These are phyloP conservation scores for Thuidium tamariscinum DNA, from an alignment of 225 moss, liverwort and hornwort species.

Conservation along the genomic window DNA sequence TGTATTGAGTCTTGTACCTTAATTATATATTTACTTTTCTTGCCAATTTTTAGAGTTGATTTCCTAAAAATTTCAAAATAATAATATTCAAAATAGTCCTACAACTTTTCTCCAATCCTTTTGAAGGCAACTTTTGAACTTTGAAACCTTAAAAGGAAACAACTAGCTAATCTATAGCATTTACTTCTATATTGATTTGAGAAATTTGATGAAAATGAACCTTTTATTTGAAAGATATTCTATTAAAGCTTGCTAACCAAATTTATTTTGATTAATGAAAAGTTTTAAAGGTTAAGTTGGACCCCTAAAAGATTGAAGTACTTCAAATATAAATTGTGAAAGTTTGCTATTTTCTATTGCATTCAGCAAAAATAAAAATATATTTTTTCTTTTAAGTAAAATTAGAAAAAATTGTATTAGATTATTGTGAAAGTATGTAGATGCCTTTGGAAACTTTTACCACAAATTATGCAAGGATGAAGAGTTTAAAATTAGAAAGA, in stretches of 20 bases:
- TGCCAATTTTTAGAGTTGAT: neutral
- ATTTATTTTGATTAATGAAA: neutral
- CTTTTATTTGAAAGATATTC: neutral
- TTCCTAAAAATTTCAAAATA: neutral
- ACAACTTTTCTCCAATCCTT: neutral
- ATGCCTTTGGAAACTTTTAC: too few relatives aligned
- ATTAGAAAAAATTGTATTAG: too few relatives aligned
- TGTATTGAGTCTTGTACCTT: neutral
- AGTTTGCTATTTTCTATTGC: neutral
- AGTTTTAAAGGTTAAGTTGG: neutral
- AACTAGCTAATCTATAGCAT: accelerated
- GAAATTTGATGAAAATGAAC: neutral
- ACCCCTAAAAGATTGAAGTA: neutral
- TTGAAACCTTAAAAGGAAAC: neutral
- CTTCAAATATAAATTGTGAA: neutral
- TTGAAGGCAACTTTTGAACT: neutral
- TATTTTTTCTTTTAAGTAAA: too few relatives aligned
- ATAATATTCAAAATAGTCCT: neutral
- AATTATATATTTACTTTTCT: neutral
- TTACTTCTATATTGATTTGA: neutral
- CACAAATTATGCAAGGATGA: too few relatives aligned
- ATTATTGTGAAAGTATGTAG: too few relatives aligned
- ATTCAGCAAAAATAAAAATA: too few relatives aligned
- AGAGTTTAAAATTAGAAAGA: too few relatives aligned
- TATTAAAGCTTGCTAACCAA: neutral